Conservation (phyloP, 1,139 yeast species). For the Geotrichum candidum region DNA sequence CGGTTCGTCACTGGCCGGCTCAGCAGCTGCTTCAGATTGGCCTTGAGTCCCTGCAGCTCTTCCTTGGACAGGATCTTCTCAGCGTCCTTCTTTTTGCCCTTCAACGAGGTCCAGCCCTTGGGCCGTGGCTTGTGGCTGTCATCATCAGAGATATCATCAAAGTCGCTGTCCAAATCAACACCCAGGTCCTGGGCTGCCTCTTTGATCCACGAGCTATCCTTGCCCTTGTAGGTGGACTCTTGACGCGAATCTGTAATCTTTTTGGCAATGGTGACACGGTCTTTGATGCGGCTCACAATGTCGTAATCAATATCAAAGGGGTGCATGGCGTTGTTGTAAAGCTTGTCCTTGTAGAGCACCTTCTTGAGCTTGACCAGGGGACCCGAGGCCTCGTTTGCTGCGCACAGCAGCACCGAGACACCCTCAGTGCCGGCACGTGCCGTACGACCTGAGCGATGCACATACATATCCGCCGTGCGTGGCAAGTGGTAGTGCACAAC, state of each 20-base stretch:
- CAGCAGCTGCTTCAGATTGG: constrained; percentile 54
- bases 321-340: constrained; percentile 39
- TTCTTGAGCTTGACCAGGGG: constrained; percentile 73
- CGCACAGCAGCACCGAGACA: constrained; percentile 84
- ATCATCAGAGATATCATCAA: constrained; percentile 37
- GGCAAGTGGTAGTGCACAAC: constrained; percentile 96
- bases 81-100: constrained; percentile 39
- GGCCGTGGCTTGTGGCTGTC: constrained; percentile 47
- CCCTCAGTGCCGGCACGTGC: constrained; percentile 95
- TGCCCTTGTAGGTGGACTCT: constrained; percentile 53
- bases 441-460: constrained; percentile 96
- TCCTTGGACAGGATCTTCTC: constrained; percentile 35
- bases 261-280: constrained; percentile 62
- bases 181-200: constrained; percentile 95
- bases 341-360: constrained; percentile 41
- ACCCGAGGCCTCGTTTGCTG: constrained; percentile 87
- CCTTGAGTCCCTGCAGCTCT: constrained; percentile 46
- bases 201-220: constrained; percentile 74
- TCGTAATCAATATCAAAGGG: constrained; percentile 74
- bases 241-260: constrained; percentile 68
- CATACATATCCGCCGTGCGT: constrained; percentile 86
- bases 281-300: constrained; percentile 61
- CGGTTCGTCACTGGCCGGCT: constrained; percentile 42
- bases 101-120: constrained; percentile 17
- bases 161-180: constrained; percentile 61